phyloP scores from a whole-genome alignment of 192 early-diverging fungal species.

The Backusella circina region DNA sequence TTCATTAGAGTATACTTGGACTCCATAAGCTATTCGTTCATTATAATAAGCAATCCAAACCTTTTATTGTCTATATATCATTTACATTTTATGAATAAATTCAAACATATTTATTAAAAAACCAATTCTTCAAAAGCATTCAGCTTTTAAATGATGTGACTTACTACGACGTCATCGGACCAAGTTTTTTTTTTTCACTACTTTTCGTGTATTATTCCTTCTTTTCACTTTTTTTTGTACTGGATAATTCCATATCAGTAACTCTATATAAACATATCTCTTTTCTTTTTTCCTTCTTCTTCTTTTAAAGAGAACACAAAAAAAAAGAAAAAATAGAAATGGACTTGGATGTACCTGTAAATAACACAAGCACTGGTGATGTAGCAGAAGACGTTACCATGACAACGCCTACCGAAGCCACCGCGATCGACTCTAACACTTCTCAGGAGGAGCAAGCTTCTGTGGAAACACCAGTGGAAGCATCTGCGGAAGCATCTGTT shows the following conservation, averaged over 20 bases:
- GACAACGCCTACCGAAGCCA: neutral
- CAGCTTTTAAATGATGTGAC: neutral
- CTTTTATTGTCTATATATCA: too few species aligned
- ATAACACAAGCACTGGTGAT: neutral
- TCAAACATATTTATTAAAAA: too few species aligned
- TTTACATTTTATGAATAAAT: too few species aligned
- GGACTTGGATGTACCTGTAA: constrained; percentile 5
- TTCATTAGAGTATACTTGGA: too few species aligned
- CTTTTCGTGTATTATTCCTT: neutral
- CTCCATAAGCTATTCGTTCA: too few species aligned
- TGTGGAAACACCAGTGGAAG: neutral
- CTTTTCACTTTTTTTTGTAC: neutral
- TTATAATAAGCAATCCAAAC: too few species aligned
- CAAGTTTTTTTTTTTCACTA: neutral
- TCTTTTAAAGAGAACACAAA: neutral
- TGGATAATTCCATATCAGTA: neutral
- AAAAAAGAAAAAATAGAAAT: neutral
- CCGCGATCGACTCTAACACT: neutral
- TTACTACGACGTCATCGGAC: neutral
- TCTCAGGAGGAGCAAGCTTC: neutral
- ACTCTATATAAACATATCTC: neutral
- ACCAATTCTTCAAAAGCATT: neutral
- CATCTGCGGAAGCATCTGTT: neutral
- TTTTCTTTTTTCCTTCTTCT: neutral
- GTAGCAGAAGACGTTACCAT: neutral